Evolutionary conservation across 2,329 filamentous ascomycete genomes (phyloP).

Genomic region (Penicillium crustosum): DNA sequence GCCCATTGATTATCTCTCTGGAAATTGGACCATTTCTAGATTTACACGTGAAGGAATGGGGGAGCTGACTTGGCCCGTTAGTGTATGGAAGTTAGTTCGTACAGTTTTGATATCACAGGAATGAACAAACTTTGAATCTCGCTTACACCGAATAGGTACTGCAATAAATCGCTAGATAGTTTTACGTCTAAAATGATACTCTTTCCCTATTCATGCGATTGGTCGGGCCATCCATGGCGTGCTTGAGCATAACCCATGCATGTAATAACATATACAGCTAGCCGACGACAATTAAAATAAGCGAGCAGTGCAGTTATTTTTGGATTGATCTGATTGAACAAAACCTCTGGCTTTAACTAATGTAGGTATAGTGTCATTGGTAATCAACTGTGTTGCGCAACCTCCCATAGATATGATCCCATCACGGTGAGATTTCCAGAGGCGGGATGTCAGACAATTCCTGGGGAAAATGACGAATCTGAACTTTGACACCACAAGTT

Average conservation of each 20-base stretch:
- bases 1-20: conserved; percentile 21
- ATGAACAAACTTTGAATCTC: neutral
- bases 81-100: neutral
- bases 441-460: conserved; percentile 17
- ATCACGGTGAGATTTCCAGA: conserved; percentile 1
- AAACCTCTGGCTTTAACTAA: neutral
- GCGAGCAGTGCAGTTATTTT: too few relatives aligned
- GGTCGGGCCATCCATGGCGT: neutral
- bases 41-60: neutral
- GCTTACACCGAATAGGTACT: neutral
- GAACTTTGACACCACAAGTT: neutral
- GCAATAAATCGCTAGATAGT: too few relatives aligned
- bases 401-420: neutral
- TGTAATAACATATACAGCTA: neutral
- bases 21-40: neutral
- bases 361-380: neutral
- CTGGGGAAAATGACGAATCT: conserved; percentile 11
- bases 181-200: neutral
- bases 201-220: neutral
- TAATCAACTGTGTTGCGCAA: conserved; percentile 11
- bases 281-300: neutral
- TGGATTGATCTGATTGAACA: neutral
- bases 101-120: neutral
- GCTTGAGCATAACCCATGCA: neutral
- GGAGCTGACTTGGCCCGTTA: neutral